A percentile compares a stretch with the other conserved stretches of the same genome.
These are phyloP conservation scores for Aspergillus sp. DNA, from an alignment of 2,329 filamentous ascomycete genomes.

Conservation along the genomic window DNA sequence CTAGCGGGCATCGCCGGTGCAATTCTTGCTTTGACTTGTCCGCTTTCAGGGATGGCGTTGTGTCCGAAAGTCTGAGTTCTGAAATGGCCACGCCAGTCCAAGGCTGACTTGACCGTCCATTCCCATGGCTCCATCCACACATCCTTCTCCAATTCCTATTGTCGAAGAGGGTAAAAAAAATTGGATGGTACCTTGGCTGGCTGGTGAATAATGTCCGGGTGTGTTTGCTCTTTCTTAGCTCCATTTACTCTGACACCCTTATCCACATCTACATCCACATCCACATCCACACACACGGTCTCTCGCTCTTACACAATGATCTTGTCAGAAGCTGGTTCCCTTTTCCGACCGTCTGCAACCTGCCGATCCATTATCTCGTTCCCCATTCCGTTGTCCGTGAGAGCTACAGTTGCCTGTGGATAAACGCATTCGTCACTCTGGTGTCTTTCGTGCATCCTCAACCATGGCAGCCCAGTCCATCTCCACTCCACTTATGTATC, in stretches of 20 bases:
- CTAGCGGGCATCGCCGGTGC: slow-evolving; percentile 6
- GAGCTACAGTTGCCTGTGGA: slow-evolving; percentile 9
- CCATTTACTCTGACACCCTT: neutral
- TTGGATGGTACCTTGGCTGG: neutral
- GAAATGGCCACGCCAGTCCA: neutral
- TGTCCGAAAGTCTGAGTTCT: slow-evolving; percentile 3
- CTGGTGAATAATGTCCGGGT: neutral
- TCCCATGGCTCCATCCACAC: neutral
- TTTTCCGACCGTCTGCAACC: slow-evolving; percentile 12
- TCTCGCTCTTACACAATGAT: slow-evolving; percentile 12
- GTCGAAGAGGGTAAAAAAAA: neutral
- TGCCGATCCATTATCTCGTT: slow-evolving; percentile 17
- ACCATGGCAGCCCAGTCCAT: slow-evolving; percentile 17
- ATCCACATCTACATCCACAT: neutral
- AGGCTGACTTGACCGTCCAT: neutral
- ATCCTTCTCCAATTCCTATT: neutral
- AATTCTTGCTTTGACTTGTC: slow-evolving; percentile 10
- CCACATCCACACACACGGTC: slow-evolving; percentile 7
- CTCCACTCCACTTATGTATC: slow-evolving; percentile 29
- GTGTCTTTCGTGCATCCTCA: slow-evolving; percentile 27
- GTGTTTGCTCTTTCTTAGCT: neutral
- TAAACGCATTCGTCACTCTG: slow-evolving; percentile 33
- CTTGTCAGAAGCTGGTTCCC: slow-evolving; percentile 13
- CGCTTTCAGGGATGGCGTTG: slow-evolving; percentile 20
- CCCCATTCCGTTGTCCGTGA: slow-evolving; percentile 16